Percentiles rank a stretch among this genome's conserved stretches.
Evolutionary conservation across 2,329 filamentous ascomycete genomes (phyloP).

Genomic region (Cladosporium sp.): DNA sequence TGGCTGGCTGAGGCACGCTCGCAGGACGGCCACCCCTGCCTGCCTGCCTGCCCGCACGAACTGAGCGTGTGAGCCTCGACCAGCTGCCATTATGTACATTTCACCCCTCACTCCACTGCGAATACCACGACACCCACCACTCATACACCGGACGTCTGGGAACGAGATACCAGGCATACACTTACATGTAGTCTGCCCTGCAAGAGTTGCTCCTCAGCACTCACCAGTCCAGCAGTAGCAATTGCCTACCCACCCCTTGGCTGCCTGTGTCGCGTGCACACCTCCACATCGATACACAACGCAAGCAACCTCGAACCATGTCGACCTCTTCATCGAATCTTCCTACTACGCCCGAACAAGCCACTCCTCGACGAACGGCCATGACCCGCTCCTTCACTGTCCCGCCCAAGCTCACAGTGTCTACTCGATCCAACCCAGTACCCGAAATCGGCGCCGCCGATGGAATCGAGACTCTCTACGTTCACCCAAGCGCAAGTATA

Average conservation of each 20-base stretch:
- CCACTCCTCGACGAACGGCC: constrained; percentile 28
- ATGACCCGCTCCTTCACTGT: constrained; percentile 51
- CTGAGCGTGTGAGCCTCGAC: neutral
- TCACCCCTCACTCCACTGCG: neutral
- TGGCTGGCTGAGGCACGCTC: neutral
- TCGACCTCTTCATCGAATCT: constrained; percentile 25
- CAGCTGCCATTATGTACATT: neutral
- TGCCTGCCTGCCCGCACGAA: neutral
- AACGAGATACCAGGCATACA: neutral
- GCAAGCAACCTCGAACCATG: constrained; percentile 20
- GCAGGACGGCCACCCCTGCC: constrained; percentile 5
- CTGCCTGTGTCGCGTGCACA: constrained; percentile 14
- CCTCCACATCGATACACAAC: neutral
- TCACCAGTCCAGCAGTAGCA: constrained; percentile 18
- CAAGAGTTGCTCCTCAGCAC: neutral
- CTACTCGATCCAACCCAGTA: constrained; percentile 34
- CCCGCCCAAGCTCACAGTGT: constrained; percentile 42
- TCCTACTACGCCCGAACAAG: constrained; percentile 32
- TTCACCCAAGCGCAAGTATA: constrained; percentile 71
- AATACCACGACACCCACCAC: neutral
- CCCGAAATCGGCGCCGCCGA: constrained; percentile 40
- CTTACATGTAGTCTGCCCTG: neutral
- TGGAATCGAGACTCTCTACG: constrained; percentile 70
- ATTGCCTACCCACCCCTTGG: constrained; percentile 4
- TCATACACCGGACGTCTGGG: neutral